Evolutionary conservation across 2,329 filamentous ascomycete genomes (phyloP).

Genomic region (Colletotrichum gigasporum): DNA sequence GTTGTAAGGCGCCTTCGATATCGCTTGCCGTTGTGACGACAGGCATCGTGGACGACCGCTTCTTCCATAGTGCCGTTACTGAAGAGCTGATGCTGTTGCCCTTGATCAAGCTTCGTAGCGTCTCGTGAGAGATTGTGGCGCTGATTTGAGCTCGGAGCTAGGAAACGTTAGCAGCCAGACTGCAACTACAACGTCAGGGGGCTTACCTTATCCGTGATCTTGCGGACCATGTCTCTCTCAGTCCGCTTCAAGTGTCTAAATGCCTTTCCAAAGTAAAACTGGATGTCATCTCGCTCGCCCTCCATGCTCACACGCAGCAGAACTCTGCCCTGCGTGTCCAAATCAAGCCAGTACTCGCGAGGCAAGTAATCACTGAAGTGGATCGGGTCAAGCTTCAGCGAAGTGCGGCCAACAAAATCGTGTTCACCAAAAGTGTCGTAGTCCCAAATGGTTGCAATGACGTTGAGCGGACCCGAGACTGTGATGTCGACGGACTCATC

Average conservation of each 20-base stretch:
- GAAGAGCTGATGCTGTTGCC: slow-evolving; percentile 75
- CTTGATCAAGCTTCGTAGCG: slow-evolving; percentile 78
- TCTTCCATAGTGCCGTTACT: slow-evolving; percentile 76
- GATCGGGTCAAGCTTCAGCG: slow-evolving; percentile 95
- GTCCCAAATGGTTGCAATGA: slow-evolving; percentile 98
- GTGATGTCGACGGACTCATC: slow-evolving; percentile 97
- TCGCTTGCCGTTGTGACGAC: slow-evolving; percentile 75
- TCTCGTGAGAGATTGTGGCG: slow-evolving; percentile 83
- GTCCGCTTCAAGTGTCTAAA: slow-evolving; percentile 95
- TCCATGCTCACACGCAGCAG: slow-evolving; percentile 97
- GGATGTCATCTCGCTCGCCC: slow-evolving; percentile 96
- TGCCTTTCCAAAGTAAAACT: slow-evolving; percentile 97
- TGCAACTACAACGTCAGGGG: not conserved
- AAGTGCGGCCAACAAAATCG: slow-evolving; percentile 96
- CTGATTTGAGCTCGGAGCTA: slow-evolving; percentile 94
- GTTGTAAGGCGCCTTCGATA: slow-evolving; percentile 81
- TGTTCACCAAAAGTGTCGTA: slow-evolving; percentile 98
- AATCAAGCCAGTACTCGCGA: slow-evolving; percentile 95
- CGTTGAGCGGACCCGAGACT: slow-evolving; percentile 88
- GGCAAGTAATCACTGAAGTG: slow-evolving; percentile 97
- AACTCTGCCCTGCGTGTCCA: slow-evolving; percentile 92
- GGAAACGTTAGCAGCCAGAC: slow-evolving; percentile 33
- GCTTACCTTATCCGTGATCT: slow-evolving; percentile 94
- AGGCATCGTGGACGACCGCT: slow-evolving; percentile 59
- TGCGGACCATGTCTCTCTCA: slow-evolving; percentile 97